Percentiles rank a stretch among this genome's conserved stretches.
Evolutionary conservation across 1,139 yeast genomes (phyloP).

Genomic region (Pneumocystis canis): DNA sequence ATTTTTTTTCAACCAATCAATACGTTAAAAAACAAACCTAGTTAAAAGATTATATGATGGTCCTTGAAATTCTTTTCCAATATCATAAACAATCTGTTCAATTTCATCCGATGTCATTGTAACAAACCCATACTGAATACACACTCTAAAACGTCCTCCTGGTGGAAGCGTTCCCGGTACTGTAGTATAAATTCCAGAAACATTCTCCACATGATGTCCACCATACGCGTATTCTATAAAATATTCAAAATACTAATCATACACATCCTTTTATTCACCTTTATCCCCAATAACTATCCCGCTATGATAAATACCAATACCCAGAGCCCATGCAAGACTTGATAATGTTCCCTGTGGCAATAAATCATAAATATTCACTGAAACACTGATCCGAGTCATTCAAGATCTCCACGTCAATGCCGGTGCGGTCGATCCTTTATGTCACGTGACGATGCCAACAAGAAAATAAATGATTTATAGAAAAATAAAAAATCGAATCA

Average conservation of each 20-base stretch:
- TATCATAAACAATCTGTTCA: background rate
- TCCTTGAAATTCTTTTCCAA: constrained; percentile 3
- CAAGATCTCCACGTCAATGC: no score
- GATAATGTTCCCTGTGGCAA: background rate
- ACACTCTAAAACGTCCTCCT: constrained; percentile 2
- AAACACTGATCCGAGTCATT: background rate
- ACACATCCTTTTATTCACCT: background rate
- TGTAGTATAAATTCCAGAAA: constrained; percentile 4
- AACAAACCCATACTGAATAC: constrained; percentile 3
- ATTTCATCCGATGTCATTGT: background rate
- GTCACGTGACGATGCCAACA: no score
- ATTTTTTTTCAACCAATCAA: no score
- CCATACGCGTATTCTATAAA: constrained; percentile 7
- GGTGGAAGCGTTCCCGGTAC: background rate
- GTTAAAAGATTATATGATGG: constrained; percentile 1
- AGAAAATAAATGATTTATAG: no score
- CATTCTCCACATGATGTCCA: constrained; percentile 1
- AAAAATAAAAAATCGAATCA: no score
- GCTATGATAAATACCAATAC: constrained; percentile 5
- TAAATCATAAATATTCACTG: constrained; percentile 6
- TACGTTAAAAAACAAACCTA: background rate
- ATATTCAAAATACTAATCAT: background rate
- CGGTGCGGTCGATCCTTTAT: no score
- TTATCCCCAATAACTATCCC: constrained; percentile 5
- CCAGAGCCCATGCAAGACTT: constrained; percentile 4